Evolutionary conservation across 164 flowering plant genomes (phyloP).

Genomic region (Stephania japonica): DNA sequence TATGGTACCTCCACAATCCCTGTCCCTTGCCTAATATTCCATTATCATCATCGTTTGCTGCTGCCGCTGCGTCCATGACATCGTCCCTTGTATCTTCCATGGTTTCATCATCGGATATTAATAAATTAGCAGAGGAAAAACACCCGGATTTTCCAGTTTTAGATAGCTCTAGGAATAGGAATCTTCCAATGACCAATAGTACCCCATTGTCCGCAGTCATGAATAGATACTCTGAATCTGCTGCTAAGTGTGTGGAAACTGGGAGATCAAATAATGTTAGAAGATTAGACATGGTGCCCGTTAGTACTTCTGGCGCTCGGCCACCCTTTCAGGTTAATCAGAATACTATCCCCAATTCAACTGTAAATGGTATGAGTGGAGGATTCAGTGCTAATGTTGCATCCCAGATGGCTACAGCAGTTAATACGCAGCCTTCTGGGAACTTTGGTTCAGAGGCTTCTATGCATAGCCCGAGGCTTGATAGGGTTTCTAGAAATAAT

Average conservation of each 20-base stretch:
- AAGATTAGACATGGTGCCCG: conserved; percentile 15
- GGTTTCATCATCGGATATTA: conserved; percentile 17
- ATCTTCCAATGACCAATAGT: conserved; percentile 12
- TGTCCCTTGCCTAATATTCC: conserved; percentile 13
- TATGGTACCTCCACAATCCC: conserved; percentile 8
- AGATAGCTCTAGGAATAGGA: conserved; percentile 20
- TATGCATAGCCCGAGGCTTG: conserved; percentile 21
- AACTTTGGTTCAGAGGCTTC: conserved; percentile 13
- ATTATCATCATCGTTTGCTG: conserved; percentile 1
- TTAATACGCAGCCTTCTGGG: conserved; percentile 13
- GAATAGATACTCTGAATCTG: conserved; percentile 16
- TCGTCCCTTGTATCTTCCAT: conserved; percentile 6
- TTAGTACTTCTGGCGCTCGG: conserved; percentile 16
- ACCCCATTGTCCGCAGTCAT: conserved; percentile 14
- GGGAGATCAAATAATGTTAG: conserved; percentile 21
- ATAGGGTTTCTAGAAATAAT: conserved; percentile 18
- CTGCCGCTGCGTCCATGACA: conserved; percentile 7
- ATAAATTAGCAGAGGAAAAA: conserved; percentile 22
- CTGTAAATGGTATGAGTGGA: conserved; percentile 26
- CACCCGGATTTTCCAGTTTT: conserved; percentile 4
- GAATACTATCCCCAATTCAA: conserved; percentile 16
- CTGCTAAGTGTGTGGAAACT: conserved; percentile 19
- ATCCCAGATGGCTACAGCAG: conserved; percentile 23
- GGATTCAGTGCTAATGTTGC: conserved; percentile 18
- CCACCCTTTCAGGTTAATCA: conserved; percentile 27